Evolutionary conservation across 139 green algal species (phyloP).

Genomic region (Chlorella sp.): DNA sequence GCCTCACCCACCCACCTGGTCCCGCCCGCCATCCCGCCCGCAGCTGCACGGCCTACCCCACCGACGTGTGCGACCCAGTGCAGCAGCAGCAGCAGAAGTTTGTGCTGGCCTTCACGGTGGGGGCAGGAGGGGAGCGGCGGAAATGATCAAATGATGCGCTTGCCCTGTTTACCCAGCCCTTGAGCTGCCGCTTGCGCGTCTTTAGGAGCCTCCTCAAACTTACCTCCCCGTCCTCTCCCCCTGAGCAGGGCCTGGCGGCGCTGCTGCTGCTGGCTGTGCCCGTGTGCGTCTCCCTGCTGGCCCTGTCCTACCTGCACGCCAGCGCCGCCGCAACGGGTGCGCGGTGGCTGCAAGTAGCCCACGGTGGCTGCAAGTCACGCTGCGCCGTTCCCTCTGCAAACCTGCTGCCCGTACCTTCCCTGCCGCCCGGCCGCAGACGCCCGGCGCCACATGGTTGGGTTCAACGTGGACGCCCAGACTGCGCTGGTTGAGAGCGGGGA

Average conservation of each 20-base stretch:
- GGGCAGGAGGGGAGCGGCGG: background rate
- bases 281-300: conserved; percentile 28
- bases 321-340: background rate
- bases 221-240: background rate
- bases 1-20: background rate
- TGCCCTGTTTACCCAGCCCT: too few relatives aligned
- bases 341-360: conserved; percentile 22
- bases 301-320: conserved; percentile 10
- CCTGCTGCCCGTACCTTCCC: background rate
- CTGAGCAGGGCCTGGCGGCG: conserved; percentile 16
- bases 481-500: conserved; percentile 34
- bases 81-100: conserved; percentile 1
- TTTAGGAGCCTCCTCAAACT: background rate
- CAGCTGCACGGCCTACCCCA: conserved; percentile 26
- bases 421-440: background rate
- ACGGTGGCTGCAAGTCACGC: background rate
- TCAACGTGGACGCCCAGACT: conserved; percentile 40
- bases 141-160: too few relatives aligned
- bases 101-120: conserved; percentile 29
- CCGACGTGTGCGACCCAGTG: conserved; percentile 11
- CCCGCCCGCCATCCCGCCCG: background rate
- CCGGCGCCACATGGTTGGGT: conserved; percentile 27
- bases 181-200: too few relatives aligned
- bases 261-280: conserved; percentile 12
- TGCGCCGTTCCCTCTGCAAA: background rate